A percentile compares a stretch with the other conserved stretches of the same genome.
phyloP scores from a whole-genome alignment of 306 rosid genomes.

The Lupinus albus region DNA sequence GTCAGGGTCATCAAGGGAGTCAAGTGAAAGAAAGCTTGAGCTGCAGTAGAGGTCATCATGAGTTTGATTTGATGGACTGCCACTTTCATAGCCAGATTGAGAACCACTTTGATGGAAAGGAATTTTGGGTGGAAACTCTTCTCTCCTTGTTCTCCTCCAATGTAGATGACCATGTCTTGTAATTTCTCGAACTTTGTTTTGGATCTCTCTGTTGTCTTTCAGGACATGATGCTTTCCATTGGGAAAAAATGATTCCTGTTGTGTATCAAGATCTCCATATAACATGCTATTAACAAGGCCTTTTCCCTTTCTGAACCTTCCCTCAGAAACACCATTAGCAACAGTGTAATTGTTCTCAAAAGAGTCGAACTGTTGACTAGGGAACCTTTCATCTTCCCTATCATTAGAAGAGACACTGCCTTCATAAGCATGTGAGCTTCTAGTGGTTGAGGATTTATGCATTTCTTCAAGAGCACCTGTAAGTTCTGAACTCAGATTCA shows the following conservation, averaged over 20 bases:
- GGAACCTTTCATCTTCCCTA: constrained; percentile 58
- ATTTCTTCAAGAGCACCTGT: constrained; percentile 45
- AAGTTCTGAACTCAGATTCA: constrained; percentile 53
- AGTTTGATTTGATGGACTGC: constrained; percentile 52
- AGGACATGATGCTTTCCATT: constrained; percentile 43
- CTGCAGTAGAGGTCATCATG: constrained; percentile 50
- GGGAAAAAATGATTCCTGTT: constrained; percentile 42
- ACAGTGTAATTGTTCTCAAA: constrained; percentile 40
- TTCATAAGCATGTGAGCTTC: constrained; percentile 67
- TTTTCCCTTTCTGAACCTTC: constrained; percentile 49
- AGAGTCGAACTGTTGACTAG: constrained; percentile 39
- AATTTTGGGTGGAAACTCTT: constrained; percentile 50
- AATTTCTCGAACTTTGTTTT: constrained; percentile 45
- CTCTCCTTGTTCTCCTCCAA: constrained; percentile 50
- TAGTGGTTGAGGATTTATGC: constrained; percentile 54
- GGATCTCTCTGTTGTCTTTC: constrained; percentile 40
- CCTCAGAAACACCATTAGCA: constrained; percentile 45
- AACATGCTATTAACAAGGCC: constrained; percentile 40
- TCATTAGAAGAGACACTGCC: constrained; percentile 78
- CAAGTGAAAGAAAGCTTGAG: constrained; percentile 63
- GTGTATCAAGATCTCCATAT: constrained; percentile 46
- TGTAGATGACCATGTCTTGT: constrained; percentile 45
- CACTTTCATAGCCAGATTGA: constrained; percentile 55
- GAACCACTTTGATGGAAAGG: constrained; percentile 40
- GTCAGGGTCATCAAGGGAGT: constrained; percentile 53